Evolutionary conservation across 108 stramenopile genomes (phyloP), one percentile per base, ranked within the genome.

Genomic region (Cyclostephanos invisitatus): DNA sequence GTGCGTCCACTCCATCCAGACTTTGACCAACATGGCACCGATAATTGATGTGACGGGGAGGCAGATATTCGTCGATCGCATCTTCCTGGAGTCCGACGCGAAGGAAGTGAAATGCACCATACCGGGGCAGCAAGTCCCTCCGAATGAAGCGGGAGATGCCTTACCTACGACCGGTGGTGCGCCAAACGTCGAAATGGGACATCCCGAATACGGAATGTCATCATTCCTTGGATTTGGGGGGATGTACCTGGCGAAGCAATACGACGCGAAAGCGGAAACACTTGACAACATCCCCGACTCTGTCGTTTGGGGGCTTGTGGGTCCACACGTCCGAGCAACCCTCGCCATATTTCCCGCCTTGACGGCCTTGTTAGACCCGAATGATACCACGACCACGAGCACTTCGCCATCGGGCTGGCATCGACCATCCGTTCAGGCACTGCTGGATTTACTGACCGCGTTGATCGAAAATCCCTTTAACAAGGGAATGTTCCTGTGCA

Each of bases 41-140:
- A 67, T 88, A 12, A 61, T 91, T 40, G 93, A 94, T 75, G 69
- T 89, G 7, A 86, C 87, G 12, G 93, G 93, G 11, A 78, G 89
- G 59, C 85, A 87, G 62, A 36, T 90, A 47, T 75, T 90, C 22
- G 78, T 80, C n/a, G 93, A 94, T 69, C 80, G 83, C 46, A 74
- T 90, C 7, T 88, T 94, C 58, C 70, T 89, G 60, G 77, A 77
- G 25, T 73, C 68, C 5, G 74, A 74, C 10, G 73, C 68, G 12
- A 80, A 73, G 28, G 81, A 80, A 50, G n/a, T 81, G 48, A 58
- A 67, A 70, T 51, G 77, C 67, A 67, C 64, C 32, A 54, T 68
- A 42, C 76, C 68, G 17, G 68, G 78, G 49, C 79, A 84, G 47
- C 73, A 83, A 28, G 71, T 73, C 36, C 78, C 70, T 49, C 40